Base-by-base conservation (phyloP, 805 yeast genomes). In the Saccharomycodes ludwigii region DNA sequence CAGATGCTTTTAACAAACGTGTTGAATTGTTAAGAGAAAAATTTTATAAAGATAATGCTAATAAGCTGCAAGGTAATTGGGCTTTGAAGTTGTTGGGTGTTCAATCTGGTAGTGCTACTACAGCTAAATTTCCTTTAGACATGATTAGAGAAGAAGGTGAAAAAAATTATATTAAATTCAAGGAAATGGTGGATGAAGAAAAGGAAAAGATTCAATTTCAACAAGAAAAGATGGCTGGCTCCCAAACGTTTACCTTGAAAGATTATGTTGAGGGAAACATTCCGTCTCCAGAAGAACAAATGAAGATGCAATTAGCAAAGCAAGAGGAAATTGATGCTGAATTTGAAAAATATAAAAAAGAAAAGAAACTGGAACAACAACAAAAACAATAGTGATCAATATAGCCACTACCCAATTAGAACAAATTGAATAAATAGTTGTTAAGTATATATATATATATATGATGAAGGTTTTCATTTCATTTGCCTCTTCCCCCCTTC, bases 61-160 rank as follows among this genome's bases (percentile, higher is more conserved):
- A 47, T 31, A 63, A 54, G 43, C 59, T 54, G 37, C 54, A 50
- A 48, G 63, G 59, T 21, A 66, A 64, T 56, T 68, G 75, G 58
- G 62, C 76, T 25, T 70, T 77, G 31, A 60, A 65, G 29, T 50
- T 81, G 38, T 61, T 85, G 35, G 95, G 94, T 25, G 58, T 76
- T 25, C 71, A 77, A 28, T 47, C 65, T 5, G 46, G 59, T 2
- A 33, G 30, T 13, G 32, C 47, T 17, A 23, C 31, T 15, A 58
- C 63, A 36, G 56, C 59, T 29, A 71, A 61, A 35, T 62, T 62
- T 47, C 95, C 95, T 19, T 68, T 85, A 53, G 98, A 88, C 58
- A 54, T 73, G 34, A 75, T 86, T 43, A 79, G 96, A 54, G 93
- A 84, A 52, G 88, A 82, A 52, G 95, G 95, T 46, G 94, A 84